A percentile compares a stretch with the other conserved stretches of the same genome.
phyloP scores from a whole-genome alignment of 768 basidiomycete species.

The Cystobasidium ongulense region DNA sequence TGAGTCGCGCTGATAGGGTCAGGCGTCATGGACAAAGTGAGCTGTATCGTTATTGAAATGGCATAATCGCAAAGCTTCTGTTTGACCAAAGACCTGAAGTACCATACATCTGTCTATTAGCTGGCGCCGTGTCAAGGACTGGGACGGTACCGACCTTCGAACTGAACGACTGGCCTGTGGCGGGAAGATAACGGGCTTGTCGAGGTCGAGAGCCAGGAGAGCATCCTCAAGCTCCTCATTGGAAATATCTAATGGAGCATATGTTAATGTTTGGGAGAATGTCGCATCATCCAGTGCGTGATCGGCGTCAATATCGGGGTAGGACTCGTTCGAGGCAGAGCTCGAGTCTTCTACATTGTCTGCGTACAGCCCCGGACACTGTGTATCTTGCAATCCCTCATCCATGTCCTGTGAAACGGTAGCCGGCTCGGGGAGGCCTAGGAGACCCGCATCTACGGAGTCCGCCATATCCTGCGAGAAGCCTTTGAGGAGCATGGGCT shows the following conservation, averaged over 20 bases:
- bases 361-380: too few species aligned
- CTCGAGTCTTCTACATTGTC: neutral
- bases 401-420: neutral
- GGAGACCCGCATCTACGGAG: neutral
- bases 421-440: neutral
- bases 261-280: neutral
- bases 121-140: too few species aligned
- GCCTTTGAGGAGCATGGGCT: neutral
- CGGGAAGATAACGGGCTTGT: neutral
- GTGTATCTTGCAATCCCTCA: neutral
- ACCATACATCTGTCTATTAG: neutral
- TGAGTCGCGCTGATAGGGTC: neutral
- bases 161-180: neutral
- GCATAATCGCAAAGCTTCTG: neutral
- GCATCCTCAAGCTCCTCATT: neutral
- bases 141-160: neutral
- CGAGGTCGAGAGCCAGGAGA: neutral
- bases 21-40: slow-evolving; percentile 3
- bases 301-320: neutral
- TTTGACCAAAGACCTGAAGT: neutral
- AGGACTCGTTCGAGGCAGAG: neutral
- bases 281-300: neutral
- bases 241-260: neutral
- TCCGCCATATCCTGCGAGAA: neutral
- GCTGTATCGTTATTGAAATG: neutral